Base-by-base conservation (phyloP, 2,329 filamentous ascomycete genomes). In the Rhinocladiella similis region DNA sequence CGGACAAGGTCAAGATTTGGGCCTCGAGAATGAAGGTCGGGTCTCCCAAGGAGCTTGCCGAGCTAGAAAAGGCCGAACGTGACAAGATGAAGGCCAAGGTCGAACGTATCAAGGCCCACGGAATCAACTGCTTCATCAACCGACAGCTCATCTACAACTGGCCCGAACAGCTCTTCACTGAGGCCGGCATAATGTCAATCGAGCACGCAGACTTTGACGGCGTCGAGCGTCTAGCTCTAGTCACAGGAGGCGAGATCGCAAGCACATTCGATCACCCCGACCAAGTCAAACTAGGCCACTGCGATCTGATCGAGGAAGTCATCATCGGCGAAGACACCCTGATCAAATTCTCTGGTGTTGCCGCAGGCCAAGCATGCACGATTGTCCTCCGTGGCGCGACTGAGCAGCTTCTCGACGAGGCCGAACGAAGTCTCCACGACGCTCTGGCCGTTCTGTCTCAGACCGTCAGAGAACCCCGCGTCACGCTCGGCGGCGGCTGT, bases 41-140 rank as follows among this genome's bases (percentile, higher is more conserved):
- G 66, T 93, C 91, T 29, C 99, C 94, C 2, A 91, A 91, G 73
- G 97, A 97, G 81, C 83, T 99, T 48, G 94, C 94, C n/a, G 94
- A 99, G 69, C 81, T 99, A 53, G 94, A 99, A 76, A 96, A 95
- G 83, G 94, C 94, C 5, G 94, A 97, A 80, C 89, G 91, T 69
- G 94, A 99, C 69, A 97, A 97, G 86, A 99, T 99, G 94, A 95
- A 92, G 82, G 89, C 90, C 64, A 99, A 99, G 83, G 94, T 99
- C 45, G 94, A 99, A 63, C 93, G 91, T 76, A 99, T 99, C 80
- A 99, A 97, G 84, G 84, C 91, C 46, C 94, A 99, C 70, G 94
- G 94, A 57, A 97, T 99, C 79, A 99, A 99, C 83, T 97, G 94
- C 82, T 99, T 99, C 76, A 96, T 99, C 75, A 99, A 99, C 83